Conservation (phyloP, 2,329 filamentous ascomycete genomes). For the Monosporascus sp. region DNA sequence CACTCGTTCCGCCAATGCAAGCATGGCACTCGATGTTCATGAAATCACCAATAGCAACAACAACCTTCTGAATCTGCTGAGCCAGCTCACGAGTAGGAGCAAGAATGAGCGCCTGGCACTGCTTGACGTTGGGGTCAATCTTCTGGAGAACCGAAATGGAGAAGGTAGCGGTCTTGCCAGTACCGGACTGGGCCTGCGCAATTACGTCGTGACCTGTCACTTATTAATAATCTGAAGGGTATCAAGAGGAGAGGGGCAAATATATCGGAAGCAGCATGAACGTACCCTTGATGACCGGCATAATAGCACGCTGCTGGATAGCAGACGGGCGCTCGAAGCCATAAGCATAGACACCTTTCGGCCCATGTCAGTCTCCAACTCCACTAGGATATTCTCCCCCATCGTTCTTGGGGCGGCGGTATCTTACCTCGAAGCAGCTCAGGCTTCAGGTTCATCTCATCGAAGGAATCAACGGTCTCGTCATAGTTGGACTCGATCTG, state of each 20-base stretch:
- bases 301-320: constrained; percentile 99
- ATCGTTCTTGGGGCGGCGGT: constrained; percentile 11
- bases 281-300: constrained; percentile 99
- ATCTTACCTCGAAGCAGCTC: constrained; percentile 87
- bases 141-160: constrained; percentile 99
- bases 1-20: constrained; percentile 97
- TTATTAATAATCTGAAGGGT: constrained; percentile 9
- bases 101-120: constrained; percentile 96
- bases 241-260: not conserved
- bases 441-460: constrained; percentile 93
- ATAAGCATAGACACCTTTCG: constrained; percentile 88
- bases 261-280: constrained; percentile 11
- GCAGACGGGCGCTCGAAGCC: constrained; percentile 99
- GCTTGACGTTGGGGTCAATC: constrained; percentile 91
- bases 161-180: constrained; percentile 99
- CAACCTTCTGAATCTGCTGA: constrained; percentile 99
- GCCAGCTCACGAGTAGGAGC: constrained; percentile 97
- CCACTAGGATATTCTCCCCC: not conserved
- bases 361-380: not conserved
- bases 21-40: constrained; percentile 99
- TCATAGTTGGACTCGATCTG: constrained; percentile 99
- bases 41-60: constrained; percentile 97
- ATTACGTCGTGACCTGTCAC: constrained; percentile 89
- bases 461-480: constrained; percentile 98
- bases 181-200: constrained; percentile 98